These are phyloP conservation scores for Globisporangium irregulare DNA, from an alignment of 352 stramenopile species.

Conservation along the genomic window DNA sequence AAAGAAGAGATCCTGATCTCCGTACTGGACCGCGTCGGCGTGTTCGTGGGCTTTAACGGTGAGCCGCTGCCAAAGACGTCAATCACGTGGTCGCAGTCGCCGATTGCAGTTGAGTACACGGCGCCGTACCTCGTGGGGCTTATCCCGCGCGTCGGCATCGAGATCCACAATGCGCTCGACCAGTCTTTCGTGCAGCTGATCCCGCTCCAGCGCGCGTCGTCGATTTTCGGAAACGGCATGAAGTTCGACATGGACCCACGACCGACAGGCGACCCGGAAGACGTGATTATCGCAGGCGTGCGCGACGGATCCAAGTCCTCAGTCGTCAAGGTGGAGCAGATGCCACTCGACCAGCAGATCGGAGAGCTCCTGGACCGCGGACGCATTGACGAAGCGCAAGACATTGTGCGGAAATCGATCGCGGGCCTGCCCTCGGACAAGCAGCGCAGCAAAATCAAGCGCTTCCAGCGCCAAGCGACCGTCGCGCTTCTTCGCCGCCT, in stretches of 20 bases:
- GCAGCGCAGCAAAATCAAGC: slow-evolving; percentile 86
- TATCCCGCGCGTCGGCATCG: slow-evolving; percentile 70
- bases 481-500: slow-evolving; percentile 74
- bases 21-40: slow-evolving; percentile 78
- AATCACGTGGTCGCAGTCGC: slow-evolving; percentile 78
- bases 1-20: slow-evolving; percentile 85
- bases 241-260: slow-evolving; percentile 89
- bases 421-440: slow-evolving; percentile 69
- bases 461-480: slow-evolving; percentile 82
- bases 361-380: slow-evolving; percentile 81
- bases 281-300: slow-evolving; percentile 75
- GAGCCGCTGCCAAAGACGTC: slow-evolving; percentile 81
- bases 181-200: slow-evolving; percentile 76
- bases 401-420: slow-evolving; percentile 84
- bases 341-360: slow-evolving; percentile 83
- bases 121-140: slow-evolving; percentile 75
- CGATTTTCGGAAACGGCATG: slow-evolving; percentile 89
- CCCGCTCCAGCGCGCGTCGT: slow-evolving; percentile 51
- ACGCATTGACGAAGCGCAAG: slow-evolving; percentile 81
- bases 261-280: slow-evolving; percentile 65
- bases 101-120: slow-evolving; percentile 72
- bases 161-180: slow-evolving; percentile 77
- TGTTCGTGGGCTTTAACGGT: slow-evolving; percentile 79
- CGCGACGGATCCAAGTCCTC: slow-evolving; percentile 68
- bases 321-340: slow-evolving; percentile 84